Evolutionary conservation across 495 filamentous ascomycete species (phyloP).

Genomic region (Penicillium herquei): DNA sequence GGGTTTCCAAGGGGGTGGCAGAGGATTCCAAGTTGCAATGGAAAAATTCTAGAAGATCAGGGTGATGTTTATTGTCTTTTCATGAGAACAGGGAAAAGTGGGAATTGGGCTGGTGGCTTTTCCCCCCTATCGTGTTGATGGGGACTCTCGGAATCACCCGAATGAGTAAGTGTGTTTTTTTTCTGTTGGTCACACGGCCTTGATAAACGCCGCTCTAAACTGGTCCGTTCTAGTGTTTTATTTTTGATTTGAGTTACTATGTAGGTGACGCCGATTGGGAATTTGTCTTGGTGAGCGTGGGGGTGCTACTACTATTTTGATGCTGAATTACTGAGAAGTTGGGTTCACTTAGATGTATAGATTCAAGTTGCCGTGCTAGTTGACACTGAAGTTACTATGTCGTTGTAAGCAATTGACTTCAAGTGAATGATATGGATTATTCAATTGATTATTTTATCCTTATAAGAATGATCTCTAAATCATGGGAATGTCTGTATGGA

Average conservation of each 20-base stretch:
- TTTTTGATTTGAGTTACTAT: neutral
- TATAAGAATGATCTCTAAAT: too few relatives aligned
- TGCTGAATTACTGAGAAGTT: too few relatives aligned
- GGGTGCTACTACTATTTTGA: too few relatives aligned
- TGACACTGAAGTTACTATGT: too few relatives aligned
- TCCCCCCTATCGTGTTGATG: constrained; percentile 1
- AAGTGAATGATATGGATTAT: too few relatives aligned
- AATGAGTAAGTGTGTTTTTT: constrained; percentile 14
- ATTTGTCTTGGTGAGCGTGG: neutral
- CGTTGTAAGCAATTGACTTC: too few relatives aligned
- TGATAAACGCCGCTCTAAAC: neutral
- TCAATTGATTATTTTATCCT: too few relatives aligned
- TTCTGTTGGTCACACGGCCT: constrained; percentile 15
- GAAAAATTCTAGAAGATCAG: constrained; percentile 16
- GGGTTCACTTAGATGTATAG: too few relatives aligned
- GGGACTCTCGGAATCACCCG: constrained; percentile 19
- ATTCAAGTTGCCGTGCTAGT: too few relatives aligned
- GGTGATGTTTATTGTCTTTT: constrained; percentile 17
- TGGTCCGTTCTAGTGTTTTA: neutral
- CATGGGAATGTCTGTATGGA: neutral
- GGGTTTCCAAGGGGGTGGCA: too few relatives aligned
- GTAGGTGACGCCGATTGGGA: neutral
- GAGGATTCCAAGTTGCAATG: too few relatives aligned
- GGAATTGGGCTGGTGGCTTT: neutral
- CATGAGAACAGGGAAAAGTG: constrained; percentile 14